Base-by-base conservation (phyloP, 306 rosid species). In the Sindora glabra region DNA sequence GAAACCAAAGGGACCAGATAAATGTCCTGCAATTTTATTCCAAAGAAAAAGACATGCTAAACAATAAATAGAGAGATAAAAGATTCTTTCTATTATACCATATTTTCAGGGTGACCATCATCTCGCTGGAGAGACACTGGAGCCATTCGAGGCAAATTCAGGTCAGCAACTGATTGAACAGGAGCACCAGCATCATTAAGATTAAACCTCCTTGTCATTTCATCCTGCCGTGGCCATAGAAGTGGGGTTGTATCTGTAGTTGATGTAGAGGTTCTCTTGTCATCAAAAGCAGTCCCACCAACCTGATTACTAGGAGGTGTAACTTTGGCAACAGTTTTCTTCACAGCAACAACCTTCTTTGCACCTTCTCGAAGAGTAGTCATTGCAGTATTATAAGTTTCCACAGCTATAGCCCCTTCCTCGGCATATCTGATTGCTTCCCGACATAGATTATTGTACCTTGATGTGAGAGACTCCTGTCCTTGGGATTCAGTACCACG, bases 111-210 rank as follows among this genome's bases (percentile, higher is more conserved):
- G 61, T 82, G 72, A 69, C 79, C 78, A 69, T 82, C 88, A 73
- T 82, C 88, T 25, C 69, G 81, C 56, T 79, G 88, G 73, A 82
- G 88, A 42, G 85, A 75, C 57, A 82, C 82, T 5, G 88, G 88
- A 33, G 85, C 80, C 77, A 82, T 79, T 9, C 81, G 82, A 24
- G 88, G 88, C 36, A 70, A 72, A 68, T 82, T 82, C 68, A 79
- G 53, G 63, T 82, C 88, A 67, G 80, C 48, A 62, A 78, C 60
- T 18, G 68, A 30, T 78, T 72, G 81, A 24, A 66, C 45, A 56
- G 71, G 45, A 34, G 71, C 74, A 47, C 81, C 76, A 24, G 74
- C 75, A 72, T 82, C 85, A 33, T 79, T 79, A 7, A 75, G 82
- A 76, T 79, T 82, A 62, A 82, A 79, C 48, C 74, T 74, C 62